A percentile compares a stretch with the other conserved stretches of the same genome.
These are phyloP conservation scores for Candida pseudoglaebosa DNA, from an alignment of 805 yeast species.

Conservation along the genomic window DNA sequence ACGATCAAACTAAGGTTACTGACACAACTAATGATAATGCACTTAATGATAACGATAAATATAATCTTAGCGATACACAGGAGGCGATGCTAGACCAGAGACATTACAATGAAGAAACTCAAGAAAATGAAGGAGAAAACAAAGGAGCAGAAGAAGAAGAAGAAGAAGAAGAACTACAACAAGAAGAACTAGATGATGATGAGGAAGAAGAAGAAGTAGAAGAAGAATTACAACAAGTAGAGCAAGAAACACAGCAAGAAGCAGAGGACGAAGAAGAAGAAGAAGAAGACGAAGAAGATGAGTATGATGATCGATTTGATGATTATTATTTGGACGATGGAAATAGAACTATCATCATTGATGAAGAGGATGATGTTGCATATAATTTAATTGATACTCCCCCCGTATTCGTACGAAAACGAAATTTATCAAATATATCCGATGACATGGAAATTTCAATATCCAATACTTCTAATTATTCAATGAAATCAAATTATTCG, in stretches of 20 bases:
- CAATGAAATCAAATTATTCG: slow-evolving; percentile 26
- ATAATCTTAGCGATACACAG: too few relatives aligned
- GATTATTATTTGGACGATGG: slow-evolving; percentile 11
- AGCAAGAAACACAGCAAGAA: slow-evolving; percentile 7
- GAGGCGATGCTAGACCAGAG: too few relatives aligned
- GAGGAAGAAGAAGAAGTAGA: too few relatives aligned
- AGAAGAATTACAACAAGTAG: slow-evolving; percentile 1
- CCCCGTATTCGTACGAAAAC: slow-evolving; percentile 3
- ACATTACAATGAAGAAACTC: too few relatives aligned
- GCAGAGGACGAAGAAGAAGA: slow-evolving; percentile 16
- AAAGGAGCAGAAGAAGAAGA: too few relatives aligned
- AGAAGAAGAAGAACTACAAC: too few relatives aligned
- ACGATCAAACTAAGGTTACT: too few relatives aligned
- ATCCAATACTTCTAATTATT: slow-evolving; percentile 2
- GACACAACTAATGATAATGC: too few relatives aligned
- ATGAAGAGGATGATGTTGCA: neutral
- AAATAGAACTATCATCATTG: neutral
- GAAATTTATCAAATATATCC: neutral
- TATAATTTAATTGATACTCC: neutral
- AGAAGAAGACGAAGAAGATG: slow-evolving; percentile 23
- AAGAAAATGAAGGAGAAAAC: too few relatives aligned
- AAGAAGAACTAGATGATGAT: too few relatives aligned
- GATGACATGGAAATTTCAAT: slow-evolving; percentile 3
- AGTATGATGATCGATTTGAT: slow-evolving; percentile 13
- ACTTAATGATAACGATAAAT: too few relatives aligned